Conservation (phyloP, 106 monocot genomes). For the Dendrobium huoshanense region DNA sequence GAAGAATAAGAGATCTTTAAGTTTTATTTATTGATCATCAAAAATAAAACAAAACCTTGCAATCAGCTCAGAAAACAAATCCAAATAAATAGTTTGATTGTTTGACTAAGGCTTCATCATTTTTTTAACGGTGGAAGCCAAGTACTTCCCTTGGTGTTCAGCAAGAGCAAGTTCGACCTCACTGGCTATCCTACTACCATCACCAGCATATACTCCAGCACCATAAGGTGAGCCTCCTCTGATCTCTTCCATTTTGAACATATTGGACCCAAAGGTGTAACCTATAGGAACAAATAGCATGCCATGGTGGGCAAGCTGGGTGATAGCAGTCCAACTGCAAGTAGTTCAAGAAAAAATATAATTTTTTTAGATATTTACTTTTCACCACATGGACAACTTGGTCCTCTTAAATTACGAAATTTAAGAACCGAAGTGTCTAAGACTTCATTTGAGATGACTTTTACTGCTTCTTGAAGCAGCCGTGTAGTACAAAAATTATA, state of each 20-base stretch:
- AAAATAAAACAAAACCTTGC: too few species aligned
- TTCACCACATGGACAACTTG: too few species aligned
- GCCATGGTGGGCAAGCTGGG: slow-evolving; percentile 71
- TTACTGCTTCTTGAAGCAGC: too few species aligned
- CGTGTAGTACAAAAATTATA: too few species aligned
- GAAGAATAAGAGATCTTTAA: too few species aligned
- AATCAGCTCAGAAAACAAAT: too few species aligned
- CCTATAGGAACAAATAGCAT: slow-evolving; percentile 47
- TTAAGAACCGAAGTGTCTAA: too few species aligned
- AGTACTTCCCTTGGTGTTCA: slow-evolving; percentile 67
- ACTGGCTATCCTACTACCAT: slow-evolving; percentile 40
- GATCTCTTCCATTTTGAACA: slow-evolving; percentile 65
- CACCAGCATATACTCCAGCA: slow-evolving; percentile 59
- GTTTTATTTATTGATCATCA: too few species aligned
- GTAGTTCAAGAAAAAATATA: background rate
- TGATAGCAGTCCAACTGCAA: slow-evolving; percentile 71
- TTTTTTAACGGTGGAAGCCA: slow-evolving; percentile 52
- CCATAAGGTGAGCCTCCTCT: slow-evolving; percentile 68
- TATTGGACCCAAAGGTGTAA: slow-evolving; percentile 50
- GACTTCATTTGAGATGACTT: too few species aligned
- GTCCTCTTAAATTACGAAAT: too few species aligned
- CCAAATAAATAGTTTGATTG: too few species aligned
- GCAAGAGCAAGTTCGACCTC: slow-evolving; percentile 53
- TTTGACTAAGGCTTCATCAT: slow-evolving; percentile 1
- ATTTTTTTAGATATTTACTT: too few species aligned